These are phyloP conservation scores for Tricholoma flavovirens DNA, from an alignment of 768 basidiomycete genomes.

Conservation along the genomic window DNA sequence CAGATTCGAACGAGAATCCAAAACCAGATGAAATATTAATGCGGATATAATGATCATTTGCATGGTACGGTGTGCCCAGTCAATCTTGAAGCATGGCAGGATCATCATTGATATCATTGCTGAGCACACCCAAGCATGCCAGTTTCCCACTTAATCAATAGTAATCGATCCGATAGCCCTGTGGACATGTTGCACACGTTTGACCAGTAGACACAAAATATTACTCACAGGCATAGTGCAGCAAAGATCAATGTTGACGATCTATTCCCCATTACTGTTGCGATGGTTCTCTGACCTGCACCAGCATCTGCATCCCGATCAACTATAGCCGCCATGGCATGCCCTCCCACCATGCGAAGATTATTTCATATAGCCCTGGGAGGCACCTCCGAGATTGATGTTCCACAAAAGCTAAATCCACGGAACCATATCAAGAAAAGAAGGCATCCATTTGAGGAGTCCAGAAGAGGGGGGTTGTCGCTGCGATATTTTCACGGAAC, in stretches of 20 bases:
- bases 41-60: too few relatives aligned
- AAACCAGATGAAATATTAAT: not conserved
- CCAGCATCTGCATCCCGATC: not conserved
- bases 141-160: too few relatives aligned
- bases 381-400: slow-evolving; percentile 1
- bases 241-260: too few relatives aligned
- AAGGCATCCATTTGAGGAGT: not conserved
- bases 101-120: too few relatives aligned
- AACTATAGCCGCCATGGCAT: not conserved
- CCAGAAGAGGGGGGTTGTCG: not conserved
- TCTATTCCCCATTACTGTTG: not conserved
- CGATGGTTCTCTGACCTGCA: not conserved
- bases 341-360: not conserved
- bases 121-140: too few relatives aligned
- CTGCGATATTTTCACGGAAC: not conserved
- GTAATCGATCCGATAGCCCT: too few relatives aligned
- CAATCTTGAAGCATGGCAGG: too few relatives aligned
- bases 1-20: not conserved
- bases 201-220: too few relatives aligned
- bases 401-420: slow-evolving; percentile 5
- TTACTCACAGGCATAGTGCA: too few relatives aligned
- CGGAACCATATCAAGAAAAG: not conserved
- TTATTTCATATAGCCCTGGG: not conserved
- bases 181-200: too few relatives aligned
- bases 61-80: too few relatives aligned